Evolutionary conservation across 139 green algal genomes (phyloP).

Genomic region (Zygnema circumcarinatum): DNA sequence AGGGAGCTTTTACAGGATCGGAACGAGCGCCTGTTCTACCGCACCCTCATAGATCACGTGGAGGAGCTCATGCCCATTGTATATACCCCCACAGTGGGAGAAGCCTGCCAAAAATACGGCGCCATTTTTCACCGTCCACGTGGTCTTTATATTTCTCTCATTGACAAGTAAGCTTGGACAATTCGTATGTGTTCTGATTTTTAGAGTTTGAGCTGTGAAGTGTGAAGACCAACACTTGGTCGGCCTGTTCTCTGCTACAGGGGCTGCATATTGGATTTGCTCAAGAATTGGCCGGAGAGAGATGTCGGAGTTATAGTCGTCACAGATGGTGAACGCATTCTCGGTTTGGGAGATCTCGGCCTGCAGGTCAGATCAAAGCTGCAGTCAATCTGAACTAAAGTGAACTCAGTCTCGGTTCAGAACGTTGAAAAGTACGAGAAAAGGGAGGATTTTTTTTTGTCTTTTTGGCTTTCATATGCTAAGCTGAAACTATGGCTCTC

Average conservation of each 20-base stretch:
- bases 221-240: too few relatives aligned
- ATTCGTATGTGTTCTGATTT: too few relatives aligned
- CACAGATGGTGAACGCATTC: conserved; percentile 77
- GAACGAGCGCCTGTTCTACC: conserved; percentile 72
- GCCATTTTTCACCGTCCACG: conserved; percentile 73
- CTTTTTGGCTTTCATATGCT: background rate
- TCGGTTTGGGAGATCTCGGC: conserved; percentile 86
- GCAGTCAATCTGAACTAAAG: too few relatives aligned
- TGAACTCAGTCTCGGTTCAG: too few relatives aligned
- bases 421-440: too few relatives aligned
- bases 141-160: conserved; percentile 82
- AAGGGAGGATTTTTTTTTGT: too few relatives aligned
- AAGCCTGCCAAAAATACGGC: conserved; percentile 65
- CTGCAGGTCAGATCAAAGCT: conserved; percentile 52
- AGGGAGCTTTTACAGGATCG: conserved; percentile 51
- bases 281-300: conserved; percentile 71
- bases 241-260: too few relatives aligned
- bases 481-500: too few relatives aligned
- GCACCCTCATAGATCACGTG: conserved; percentile 70
- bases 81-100: conserved; percentile 78
- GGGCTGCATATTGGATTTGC: conserved; percentile 64
- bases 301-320: conserved; percentile 81
- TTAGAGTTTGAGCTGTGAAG: too few relatives aligned
- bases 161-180: too few relatives aligned
- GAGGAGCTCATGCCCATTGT: conserved; percentile 82